phyloP scores from a whole-genome alignment of 139 green algal species.

The Picochlorum sp. region DNA sequence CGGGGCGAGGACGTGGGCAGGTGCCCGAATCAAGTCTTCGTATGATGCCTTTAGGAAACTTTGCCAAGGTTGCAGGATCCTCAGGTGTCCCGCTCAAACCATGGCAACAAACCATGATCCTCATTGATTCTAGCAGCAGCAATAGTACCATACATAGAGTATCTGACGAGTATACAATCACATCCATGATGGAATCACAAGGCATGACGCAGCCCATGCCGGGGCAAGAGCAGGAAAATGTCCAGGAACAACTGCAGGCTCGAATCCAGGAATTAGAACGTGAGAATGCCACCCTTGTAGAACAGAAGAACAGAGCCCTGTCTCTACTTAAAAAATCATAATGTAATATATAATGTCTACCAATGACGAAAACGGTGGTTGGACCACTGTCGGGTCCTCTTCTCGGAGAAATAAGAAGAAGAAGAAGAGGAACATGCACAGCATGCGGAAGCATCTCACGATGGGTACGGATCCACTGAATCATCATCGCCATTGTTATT shows the following conservation, averaged over 20 bases:
- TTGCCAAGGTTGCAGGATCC: slow-evolving; percentile 49
- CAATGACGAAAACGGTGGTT: slow-evolving; percentile 37
- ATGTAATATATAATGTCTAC: slow-evolving; percentile 16
- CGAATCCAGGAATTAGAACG: slow-evolving; percentile 16
- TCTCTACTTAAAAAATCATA: slow-evolving; percentile 9
- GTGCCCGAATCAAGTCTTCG: slow-evolving; percentile 34
- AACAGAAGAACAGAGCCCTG: slow-evolving; percentile 31
- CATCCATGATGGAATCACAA: not conserved
- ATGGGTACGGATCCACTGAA: too few species aligned
- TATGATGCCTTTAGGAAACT: slow-evolving; percentile 45
- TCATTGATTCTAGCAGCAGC: too few species aligned
- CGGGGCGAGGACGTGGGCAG: slow-evolving; percentile 10
- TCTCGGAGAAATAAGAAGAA: too few species aligned
- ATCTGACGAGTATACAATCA: too few species aligned
- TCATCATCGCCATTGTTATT: too few species aligned
- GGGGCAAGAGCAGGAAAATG: not conserved
- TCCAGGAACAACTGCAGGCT: not conserved
- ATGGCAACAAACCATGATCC: too few species aligned
- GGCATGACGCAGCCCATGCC: not conserved
- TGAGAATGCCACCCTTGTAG: slow-evolving; percentile 28
- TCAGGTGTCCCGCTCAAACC: not conserved
- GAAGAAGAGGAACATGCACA: too few species aligned
- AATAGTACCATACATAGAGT: too few species aligned
- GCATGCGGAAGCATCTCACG: slow-evolving; percentile 14
- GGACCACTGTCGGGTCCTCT: not conserved